phyloP scores from a whole-genome alignment of 441 rosid species.

The Iberis amara region DNA sequence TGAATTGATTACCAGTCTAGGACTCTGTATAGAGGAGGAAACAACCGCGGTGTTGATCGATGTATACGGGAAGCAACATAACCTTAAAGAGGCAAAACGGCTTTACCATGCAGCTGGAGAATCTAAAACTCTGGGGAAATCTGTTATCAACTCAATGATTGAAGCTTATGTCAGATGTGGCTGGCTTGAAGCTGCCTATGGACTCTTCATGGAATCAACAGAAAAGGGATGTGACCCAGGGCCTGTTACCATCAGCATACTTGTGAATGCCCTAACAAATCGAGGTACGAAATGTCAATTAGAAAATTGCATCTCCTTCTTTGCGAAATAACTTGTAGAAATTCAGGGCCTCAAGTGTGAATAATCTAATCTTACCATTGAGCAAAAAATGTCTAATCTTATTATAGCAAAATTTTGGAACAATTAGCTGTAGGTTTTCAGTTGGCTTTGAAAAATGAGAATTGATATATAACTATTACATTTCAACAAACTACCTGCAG shows the following conservation, averaged over 20 bases:
- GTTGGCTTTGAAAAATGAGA: background rate
- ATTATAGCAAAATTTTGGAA: background rate
- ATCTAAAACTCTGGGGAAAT: slow-evolving; percentile 39
- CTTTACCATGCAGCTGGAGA: slow-evolving; percentile 43
- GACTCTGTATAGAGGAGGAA: slow-evolving; percentile 45
- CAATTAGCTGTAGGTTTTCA: background rate
- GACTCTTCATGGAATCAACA: slow-evolving; percentile 47
- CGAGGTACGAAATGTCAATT: slow-evolving; percentile 38
- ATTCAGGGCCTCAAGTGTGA: slow-evolving; percentile 2
- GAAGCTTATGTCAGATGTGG: slow-evolving; percentile 60
- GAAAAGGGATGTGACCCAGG: slow-evolving; percentile 39
- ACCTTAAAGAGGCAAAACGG: slow-evolving; percentile 48
- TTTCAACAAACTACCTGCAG: slow-evolving; percentile 1
- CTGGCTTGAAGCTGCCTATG: slow-evolving; percentile 55
- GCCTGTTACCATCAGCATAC: slow-evolving; percentile 57
- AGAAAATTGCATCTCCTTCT: background rate
- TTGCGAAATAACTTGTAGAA: background rate
- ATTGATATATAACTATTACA: background rate
- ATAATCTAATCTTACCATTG: slow-evolving; percentile 6
- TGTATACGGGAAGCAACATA: slow-evolving; percentile 49
- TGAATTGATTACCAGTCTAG: slow-evolving; percentile 40
- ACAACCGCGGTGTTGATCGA: slow-evolving; percentile 48
- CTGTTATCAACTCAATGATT: slow-evolving; percentile 54
- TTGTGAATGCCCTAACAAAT: slow-evolving; percentile 66
- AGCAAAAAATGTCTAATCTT: no score